Evolutionary conservation across 768 basidiomycete genomes (phyloP).

Genomic region (Hypholoma fasciculare): DNA sequence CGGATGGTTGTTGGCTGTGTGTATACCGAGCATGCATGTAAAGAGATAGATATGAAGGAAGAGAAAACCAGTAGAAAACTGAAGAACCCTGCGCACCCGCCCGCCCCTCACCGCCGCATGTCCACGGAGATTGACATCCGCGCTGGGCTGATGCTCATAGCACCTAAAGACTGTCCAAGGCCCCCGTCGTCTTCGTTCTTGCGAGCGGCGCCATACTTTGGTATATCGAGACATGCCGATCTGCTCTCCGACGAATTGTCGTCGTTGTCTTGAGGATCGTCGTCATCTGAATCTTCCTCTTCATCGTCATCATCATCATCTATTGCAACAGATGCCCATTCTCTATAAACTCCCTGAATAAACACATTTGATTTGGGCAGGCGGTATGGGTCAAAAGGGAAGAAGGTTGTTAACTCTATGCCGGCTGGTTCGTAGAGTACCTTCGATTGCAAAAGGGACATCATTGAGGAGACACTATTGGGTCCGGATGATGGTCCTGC

Average conservation of each 20-base stretch:
- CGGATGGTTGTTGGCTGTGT: background rate
- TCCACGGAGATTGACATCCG: conserved; percentile 20
- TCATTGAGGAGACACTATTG: conserved; percentile 3
- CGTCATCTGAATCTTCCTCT: conserved; percentile 44
- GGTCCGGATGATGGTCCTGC: background rate
- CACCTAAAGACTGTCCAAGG: conserved; percentile 68
- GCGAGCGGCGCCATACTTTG: background rate
- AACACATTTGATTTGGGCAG: conserved; percentile 76
- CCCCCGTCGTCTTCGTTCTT: conserved; percentile 42
- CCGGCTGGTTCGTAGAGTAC: conserved; percentile 33
- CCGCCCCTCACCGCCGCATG: conserved; percentile 4
- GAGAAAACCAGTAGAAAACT: background rate
- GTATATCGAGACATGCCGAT: conserved; percentile 6
- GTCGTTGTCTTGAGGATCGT: conserved; percentile 9
- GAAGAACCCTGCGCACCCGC: background rate
- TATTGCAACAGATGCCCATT: conserved; percentile 84
- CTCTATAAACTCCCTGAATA: conserved; percentile 84
- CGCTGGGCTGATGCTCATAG: conserved; percentile 83
- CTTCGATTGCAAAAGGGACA: conserved; percentile 13
- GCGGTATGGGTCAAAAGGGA: conserved; percentile 97
- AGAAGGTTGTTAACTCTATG: conserved; percentile 87
- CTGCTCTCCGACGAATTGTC: background rate
- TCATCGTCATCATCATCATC: conserved; percentile 74
- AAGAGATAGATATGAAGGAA: background rate
- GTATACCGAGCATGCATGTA: background rate